Base-by-base conservation (phyloP, 768 basidiomycete genomes). In the Auriscalpium orientale region DNA sequence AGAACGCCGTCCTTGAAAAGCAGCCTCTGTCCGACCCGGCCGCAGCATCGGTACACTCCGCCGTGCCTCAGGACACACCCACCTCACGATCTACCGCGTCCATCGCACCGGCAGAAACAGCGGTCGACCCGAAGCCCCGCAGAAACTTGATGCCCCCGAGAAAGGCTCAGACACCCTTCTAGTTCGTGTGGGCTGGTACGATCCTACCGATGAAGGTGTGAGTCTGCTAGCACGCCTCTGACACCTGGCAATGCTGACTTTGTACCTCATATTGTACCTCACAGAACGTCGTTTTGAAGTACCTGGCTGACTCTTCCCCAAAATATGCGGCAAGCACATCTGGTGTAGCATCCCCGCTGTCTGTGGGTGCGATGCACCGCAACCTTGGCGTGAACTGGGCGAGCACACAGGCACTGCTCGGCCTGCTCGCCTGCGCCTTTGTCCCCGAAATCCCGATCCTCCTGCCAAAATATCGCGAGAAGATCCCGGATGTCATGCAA, bases 241-340 rank as follows among this genome's bases (percentile, higher is more conserved):
- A 28, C 28, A 28, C 28, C 28, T n/a, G n/a, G n/a, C 37, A 12
- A n/a, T 1, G 5, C 38, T 35, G 44, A 54, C 20, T 10, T 13
- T 10, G 13, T 15, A 5, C n/a, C n/a, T n/a, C n/a, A n/a, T n/a
- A n/a, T n/a, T n/a, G n/a, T n/a, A n/a, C 12, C 21, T 38, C 15
- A 8, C 15, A 58, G 50, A 56, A 48, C 33, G 60, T 61, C 28
- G 59, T 68, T 33, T 57, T 67, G 40, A 71, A 65, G 49, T 72
- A 72, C 58, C 56, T 69, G 21, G 58, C 68, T 1, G 64, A 64
- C 38, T 68, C 68, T 34, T 72, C 71, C 51, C 67, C 68, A 2
- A 56, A 46, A 0, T 68, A 71, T 53, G 67, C 65, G n/a, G n/a
- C n/a, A n/a, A 1, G 71, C 70, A 58, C 63, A 53, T 64, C 70